Conservation (phyloP, 768 basidiomycete genomes). For the Sarcodon aspratus region DNA sequence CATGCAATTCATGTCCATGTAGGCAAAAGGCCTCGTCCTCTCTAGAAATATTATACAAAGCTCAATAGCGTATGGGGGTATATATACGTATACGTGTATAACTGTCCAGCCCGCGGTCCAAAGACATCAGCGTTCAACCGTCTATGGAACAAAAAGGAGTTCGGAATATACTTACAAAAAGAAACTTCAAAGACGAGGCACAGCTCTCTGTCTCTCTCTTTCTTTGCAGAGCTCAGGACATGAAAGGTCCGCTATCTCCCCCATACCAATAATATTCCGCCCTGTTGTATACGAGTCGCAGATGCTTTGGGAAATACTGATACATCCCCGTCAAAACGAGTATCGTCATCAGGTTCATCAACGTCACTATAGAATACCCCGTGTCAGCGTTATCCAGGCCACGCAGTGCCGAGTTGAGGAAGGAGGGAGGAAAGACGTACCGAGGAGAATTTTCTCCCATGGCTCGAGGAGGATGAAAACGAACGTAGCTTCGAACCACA, state of each 20-base stretch:
- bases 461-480: slow-evolving; percentile 53
- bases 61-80: too few relatives aligned
- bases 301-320: background rate
- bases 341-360: background rate
- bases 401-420: background rate
- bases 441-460: slow-evolving; percentile 53
- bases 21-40: too few relatives aligned
- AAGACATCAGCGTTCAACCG: too few relatives aligned
- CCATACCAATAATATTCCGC: background rate
- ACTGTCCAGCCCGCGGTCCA: too few relatives aligned
- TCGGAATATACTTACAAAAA: too few relatives aligned
- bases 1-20: too few relatives aligned
- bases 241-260: background rate
- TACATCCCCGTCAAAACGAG: background rate
- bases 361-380: background rate
- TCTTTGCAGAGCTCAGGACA: too few relatives aligned
- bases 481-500: slow-evolving; percentile 49
- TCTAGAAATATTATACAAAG: too few relatives aligned
- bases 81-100: too few relatives aligned
- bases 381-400: background rate
- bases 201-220: too few relatives aligned
- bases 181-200: too few relatives aligned
- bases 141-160: too few relatives aligned
- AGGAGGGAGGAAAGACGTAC: slow-evolving; percentile 26
- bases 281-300: background rate